A percentile compares a stretch with the other conserved stretches of the same genome.
Evolutionary conservation across 805 yeast species (phyloP).

Genomic region (Myxozyma vanderwaltii): DNA sequence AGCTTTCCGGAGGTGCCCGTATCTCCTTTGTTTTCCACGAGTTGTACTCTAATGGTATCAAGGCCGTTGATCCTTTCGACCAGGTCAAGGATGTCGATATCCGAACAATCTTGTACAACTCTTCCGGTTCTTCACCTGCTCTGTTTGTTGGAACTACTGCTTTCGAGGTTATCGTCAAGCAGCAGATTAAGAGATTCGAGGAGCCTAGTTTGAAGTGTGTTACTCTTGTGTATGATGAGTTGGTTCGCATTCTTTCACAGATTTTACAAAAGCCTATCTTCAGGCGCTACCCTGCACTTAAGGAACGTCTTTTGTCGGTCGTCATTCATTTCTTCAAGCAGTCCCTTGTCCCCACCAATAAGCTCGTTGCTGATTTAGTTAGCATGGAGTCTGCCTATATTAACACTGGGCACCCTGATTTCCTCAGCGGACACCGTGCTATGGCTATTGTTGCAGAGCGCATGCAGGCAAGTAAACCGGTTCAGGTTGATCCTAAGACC

Average conservation of each 20-base stretch:
- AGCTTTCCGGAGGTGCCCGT: slow-evolving; percentile 97
- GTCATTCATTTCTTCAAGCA: slow-evolving; percentile 80
- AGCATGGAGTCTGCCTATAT: slow-evolving; percentile 88
- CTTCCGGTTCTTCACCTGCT: slow-evolving; percentile 95
- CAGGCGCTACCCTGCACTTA: slow-evolving; percentile 85
- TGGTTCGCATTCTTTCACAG: slow-evolving; percentile 85
- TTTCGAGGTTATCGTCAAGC: slow-evolving; percentile 91
- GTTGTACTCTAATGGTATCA: slow-evolving; percentile 87
- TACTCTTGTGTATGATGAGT: slow-evolving; percentile 87
- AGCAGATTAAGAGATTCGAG: slow-evolving; percentile 89
- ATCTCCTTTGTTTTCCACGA: slow-evolving; percentile 96
- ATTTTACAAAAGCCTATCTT: slow-evolving; percentile 79
- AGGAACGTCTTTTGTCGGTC: slow-evolving; percentile 79
- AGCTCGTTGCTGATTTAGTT: slow-evolving; percentile 81
- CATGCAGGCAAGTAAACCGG: slow-evolving; percentile 72
- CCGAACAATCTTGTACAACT: slow-evolving; percentile 94
- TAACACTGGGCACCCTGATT: slow-evolving; percentile 97
- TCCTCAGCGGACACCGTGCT: slow-evolving; percentile 91
- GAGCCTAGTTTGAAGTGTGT: slow-evolving; percentile 91
- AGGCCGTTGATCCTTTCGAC: slow-evolving; percentile 92
- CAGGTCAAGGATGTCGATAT: slow-evolving; percentile 94
- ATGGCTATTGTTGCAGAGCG: slow-evolving; percentile 90
- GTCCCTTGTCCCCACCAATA: slow-evolving; percentile 79
- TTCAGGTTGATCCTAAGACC: slow-evolving; percentile 82
- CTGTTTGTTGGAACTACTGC: slow-evolving; percentile 97